phyloP scores from a whole-genome alignment of 202 grass and related monocot species.

The Carex arenaria region DNA sequence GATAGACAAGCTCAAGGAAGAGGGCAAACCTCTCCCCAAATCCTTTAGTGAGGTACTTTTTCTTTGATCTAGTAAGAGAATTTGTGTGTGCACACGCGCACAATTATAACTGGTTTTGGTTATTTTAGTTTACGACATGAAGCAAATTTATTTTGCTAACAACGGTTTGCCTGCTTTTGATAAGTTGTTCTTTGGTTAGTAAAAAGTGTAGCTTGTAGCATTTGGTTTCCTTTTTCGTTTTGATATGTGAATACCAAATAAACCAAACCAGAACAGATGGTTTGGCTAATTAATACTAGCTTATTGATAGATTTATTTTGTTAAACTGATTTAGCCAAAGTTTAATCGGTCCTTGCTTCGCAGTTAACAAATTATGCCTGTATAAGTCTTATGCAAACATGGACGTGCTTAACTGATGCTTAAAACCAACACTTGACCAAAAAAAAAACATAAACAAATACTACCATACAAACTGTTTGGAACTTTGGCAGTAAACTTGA shows the following conservation, averaged over 20 bases:
- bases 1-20: slow-evolving; percentile 68
- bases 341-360: background rate
- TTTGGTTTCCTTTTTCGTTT: background rate
- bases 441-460: background rate
- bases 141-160: background rate
- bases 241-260: background rate
- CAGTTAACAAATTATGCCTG: background rate
- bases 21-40: slow-evolving; percentile 83
- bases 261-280: background rate
- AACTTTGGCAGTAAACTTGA: background rate
- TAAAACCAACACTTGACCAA: background rate
- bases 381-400: background rate
- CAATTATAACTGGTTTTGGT: background rate
- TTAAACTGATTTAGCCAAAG: background rate
- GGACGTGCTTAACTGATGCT: background rate
- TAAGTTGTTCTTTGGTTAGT: background rate
- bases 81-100: background rate
- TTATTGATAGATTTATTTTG: background rate
- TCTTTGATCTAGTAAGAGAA: background rate
- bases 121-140: background rate
- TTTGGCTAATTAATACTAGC: background rate
- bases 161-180: background rate
- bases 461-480: background rate
- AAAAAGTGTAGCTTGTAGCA: background rate
- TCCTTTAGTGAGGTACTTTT: slow-evolving; percentile 45